Evolutionary conservation across 169 alveolate genomes (phyloP).

Genomic region (Cryptosporidium muris): DNA sequence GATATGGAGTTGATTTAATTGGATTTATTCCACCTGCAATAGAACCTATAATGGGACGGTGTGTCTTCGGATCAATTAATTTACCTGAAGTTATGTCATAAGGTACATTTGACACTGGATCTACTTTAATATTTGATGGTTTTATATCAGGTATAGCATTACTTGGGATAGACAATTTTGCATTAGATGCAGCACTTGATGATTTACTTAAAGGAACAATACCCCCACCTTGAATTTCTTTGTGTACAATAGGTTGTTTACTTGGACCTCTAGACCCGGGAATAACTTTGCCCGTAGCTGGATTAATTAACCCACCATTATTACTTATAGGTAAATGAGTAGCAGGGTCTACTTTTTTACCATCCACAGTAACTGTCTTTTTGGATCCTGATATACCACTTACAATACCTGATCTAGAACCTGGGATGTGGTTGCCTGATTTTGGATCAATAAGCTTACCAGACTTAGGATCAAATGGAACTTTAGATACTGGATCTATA

Average conservation of each 20-base stretch:
- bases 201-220: slow-evolving; percentile 13
- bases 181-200: slow-evolving; percentile 52
- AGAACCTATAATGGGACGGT: slow-evolving; percentile 66
- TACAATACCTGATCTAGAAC: slow-evolving; percentile 48
- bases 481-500: slow-evolving; percentile 31
- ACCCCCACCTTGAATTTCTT: slow-evolving; percentile 53
- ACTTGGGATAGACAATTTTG: slow-evolving; percentile 46
- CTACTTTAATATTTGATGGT: slow-evolving; percentile 19
- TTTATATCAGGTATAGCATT: slow-evolving; percentile 13
- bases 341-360: slow-evolving; percentile 30
- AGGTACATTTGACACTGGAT: slow-evolving; percentile 41
- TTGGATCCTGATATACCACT: slow-evolving; percentile 33
- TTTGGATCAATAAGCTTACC: slow-evolving; percentile 54
- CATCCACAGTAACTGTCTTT: background rate
- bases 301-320: slow-evolving; percentile 46
- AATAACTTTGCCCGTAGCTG: slow-evolving; percentile 15
- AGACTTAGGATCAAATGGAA: slow-evolving; percentile 43
- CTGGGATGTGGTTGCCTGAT: slow-evolving; percentile 6
- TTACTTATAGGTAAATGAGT: slow-evolving; percentile 23
- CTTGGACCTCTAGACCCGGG: slow-evolving; percentile 60
- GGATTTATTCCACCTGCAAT: slow-evolving; percentile 58
- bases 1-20: slow-evolving; percentile 27
- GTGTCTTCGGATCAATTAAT: slow-evolving; percentile 19
- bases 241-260: slow-evolving; percentile 7
- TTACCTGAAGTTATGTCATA: slow-evolving; percentile 43